Evolutionary conservation across 2,329 filamentous ascomycete genomes (phyloP).

Genomic region (Teratosphaeria pseudoeucalypti): DNA sequence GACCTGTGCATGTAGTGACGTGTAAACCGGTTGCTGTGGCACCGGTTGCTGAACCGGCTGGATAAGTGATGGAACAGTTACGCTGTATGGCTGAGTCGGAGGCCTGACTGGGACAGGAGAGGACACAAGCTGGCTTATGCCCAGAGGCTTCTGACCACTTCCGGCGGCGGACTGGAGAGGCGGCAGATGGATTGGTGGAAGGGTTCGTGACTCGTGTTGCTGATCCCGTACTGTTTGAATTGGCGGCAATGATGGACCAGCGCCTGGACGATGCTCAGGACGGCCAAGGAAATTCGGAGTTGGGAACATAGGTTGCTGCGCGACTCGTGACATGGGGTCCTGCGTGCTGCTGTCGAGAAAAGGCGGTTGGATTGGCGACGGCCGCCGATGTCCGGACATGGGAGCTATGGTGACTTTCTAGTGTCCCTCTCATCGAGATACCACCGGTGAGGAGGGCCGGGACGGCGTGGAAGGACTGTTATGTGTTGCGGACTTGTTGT

Average conservation of each 20-base stretch:
- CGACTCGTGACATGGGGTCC: conserved; percentile 36
- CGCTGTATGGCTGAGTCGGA: not conserved
- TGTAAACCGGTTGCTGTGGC: not conserved
- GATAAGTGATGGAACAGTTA: not conserved
- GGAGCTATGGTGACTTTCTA: not conserved
- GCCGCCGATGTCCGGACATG: conserved; percentile 21
- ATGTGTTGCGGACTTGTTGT: not conserved
- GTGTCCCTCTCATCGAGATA: not conserved
- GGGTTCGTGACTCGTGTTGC: conserved; percentile 6
- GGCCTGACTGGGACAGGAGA: conserved; percentile 22
- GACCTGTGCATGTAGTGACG: not conserved
- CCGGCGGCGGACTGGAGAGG: conserved; percentile 24
- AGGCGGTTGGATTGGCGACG: conserved; percentile 33
- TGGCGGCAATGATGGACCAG: conserved; percentile 28
- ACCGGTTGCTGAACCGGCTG: not conserved
- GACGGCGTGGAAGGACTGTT: not conserved
- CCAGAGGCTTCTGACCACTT: not conserved
- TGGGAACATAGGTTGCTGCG: conserved; percentile 32
- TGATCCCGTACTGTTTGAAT: conserved; percentile 14
- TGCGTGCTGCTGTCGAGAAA: conserved; percentile 23
- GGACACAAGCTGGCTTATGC: conserved; percentile 6
- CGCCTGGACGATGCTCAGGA: conserved; percentile 28
- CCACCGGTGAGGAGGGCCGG: not conserved
- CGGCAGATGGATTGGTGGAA: conserved; percentile 21
- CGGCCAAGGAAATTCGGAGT: conserved; percentile 30